Evolutionary conservation across 2,329 filamentous ascomycete species (phyloP), one percentile per base, ranked within the genome.

Genomic region (Microcyclospora tardicrescens): DNA sequence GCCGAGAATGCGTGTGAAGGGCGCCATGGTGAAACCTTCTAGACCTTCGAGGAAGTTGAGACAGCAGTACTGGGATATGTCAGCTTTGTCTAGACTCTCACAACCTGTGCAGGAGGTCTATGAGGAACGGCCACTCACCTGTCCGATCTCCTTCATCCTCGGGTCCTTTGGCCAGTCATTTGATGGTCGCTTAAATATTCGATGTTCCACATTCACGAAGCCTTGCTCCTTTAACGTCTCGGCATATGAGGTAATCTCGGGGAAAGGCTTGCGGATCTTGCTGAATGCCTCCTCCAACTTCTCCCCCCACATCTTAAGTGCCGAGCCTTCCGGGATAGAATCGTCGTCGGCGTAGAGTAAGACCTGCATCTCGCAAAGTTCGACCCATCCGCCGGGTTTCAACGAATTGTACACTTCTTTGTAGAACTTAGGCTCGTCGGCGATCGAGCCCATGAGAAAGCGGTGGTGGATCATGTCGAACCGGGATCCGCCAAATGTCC

Each of bases 381-480:
- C 62, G 15, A 65, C 47, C 51, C 55, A 65, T 33, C 64, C 64
- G 5, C 64, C 64, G 0, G 64, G 64, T 39, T 61, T 62, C 40
- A 60, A 57, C 9, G 49, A 43, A 8, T 40, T 39, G 36, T 47
- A 55, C 4, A 55, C 56, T 41, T 61, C 55, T 39, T 49, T 46
- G 41, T 50, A 52, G n/a, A 55, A 40, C 10, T 43, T 41, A 6
- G 44, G 14, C 16, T 43, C 45, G 36, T 50, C 44, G 11, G 39
- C 42, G 15, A 58, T 44, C 14, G 47, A 46, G 34, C 50, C 50
- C 36, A 52, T 49, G 30, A 54, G 44, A 42, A 52, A 64, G 33
- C 63, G 56, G n/a, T 61, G 54, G 42, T 66, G 63, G 14, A 67
- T 56, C 38, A 66, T 55, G 41, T 67, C 63, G 42, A 67, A 67